Evolutionary conservation across 768 basidiomycete genomes (phyloP).

Genomic region (Leccinum rimulosum): DNA sequence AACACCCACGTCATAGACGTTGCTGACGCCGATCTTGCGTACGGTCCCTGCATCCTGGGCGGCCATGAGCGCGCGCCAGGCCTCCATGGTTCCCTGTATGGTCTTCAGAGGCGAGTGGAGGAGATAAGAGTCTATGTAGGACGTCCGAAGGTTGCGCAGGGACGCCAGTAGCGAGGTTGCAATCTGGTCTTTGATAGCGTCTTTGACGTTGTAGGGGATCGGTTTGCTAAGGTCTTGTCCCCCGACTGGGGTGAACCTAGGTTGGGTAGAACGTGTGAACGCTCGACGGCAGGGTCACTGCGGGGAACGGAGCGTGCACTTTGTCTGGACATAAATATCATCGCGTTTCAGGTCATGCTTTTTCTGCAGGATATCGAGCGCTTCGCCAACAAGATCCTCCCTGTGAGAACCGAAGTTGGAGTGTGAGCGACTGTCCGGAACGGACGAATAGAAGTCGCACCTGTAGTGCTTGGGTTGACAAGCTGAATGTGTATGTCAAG

Average conservation of each 20-base stretch:
- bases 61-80: conserved; percentile 60
- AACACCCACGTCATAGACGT: conserved; percentile 62
- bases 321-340: conserved; percentile 77
- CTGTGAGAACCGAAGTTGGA: conserved; percentile 34
- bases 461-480: conserved; percentile 75
- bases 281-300: background rate
- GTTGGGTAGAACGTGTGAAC: background rate
- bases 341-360: conserved; percentile 64
- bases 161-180: conserved; percentile 59
- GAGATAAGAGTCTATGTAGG: conserved; percentile 75
- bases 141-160: conserved; percentile 63
- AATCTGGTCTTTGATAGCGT: conserved; percentile 58
- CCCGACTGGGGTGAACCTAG: conserved; percentile 67
- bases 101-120: conserved; percentile 73
- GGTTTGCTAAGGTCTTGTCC: conserved; percentile 73
- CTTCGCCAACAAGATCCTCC: conserved; percentile 80
- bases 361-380: conserved; percentile 52
- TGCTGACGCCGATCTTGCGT: conserved; percentile 70
- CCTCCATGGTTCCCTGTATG: conserved; percentile 57
- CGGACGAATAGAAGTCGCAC: conserved; percentile 29
- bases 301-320: conserved; percentile 40
- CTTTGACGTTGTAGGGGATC: conserved; percentile 65
- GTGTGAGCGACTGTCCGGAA: background rate
- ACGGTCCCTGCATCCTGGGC: conserved; percentile 67
- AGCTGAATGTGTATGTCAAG: conserved; percentile 35